Percentiles rank a stretch among this genome's conserved stretches.
Evolutionary conservation across 1,284 basidiomycete species (phyloP).

Genomic region (Melampsora americana): DNA sequence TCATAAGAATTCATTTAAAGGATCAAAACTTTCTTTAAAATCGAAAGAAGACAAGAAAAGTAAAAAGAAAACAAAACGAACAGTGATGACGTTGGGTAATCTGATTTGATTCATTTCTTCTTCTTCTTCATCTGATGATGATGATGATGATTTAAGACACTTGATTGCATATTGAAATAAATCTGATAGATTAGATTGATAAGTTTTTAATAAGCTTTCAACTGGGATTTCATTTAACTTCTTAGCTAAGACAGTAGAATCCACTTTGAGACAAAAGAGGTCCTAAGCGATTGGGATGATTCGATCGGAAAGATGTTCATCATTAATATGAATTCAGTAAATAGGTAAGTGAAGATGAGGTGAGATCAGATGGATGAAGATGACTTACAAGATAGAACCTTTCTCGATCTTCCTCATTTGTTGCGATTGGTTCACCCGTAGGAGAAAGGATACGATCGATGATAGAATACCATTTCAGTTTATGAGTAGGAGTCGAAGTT

Average conservation of each 20-base stretch:
- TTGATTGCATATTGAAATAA: constrained; percentile 29
- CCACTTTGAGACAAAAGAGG: constrained; percentile 25
- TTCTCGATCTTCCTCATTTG: constrained; percentile 10
- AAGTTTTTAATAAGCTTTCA: constrained; percentile 8
- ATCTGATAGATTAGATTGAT: constrained; percentile 31
- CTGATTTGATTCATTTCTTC: constrained; percentile 40
- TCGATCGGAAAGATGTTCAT: not conserved
- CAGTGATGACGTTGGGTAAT: constrained; percentile 33
- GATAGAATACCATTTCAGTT: constrained; percentile 33
- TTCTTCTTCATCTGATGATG: not conserved
- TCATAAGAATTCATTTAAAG: not conserved
- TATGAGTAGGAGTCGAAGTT: not conserved
- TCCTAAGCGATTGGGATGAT: constrained; percentile 10
- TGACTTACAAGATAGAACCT: constrained; percentile 32
- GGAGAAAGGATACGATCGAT: constrained; percentile 27
- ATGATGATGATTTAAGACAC: constrained; percentile 17
- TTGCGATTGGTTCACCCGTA: constrained; percentile 11
- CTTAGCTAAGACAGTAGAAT: constrained; percentile 8
- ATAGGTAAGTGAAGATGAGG: too few relatives aligned
- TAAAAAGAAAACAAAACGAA: not conserved
- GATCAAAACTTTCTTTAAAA: not conserved
- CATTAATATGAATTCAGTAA: not conserved
- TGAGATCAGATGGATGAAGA: not conserved
- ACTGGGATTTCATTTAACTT: constrained; percentile 20
- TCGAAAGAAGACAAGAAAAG: not conserved